Conservation (phyloP, 768 basidiomycete species). For the Gloeopeniophorella convolvens region DNA sequence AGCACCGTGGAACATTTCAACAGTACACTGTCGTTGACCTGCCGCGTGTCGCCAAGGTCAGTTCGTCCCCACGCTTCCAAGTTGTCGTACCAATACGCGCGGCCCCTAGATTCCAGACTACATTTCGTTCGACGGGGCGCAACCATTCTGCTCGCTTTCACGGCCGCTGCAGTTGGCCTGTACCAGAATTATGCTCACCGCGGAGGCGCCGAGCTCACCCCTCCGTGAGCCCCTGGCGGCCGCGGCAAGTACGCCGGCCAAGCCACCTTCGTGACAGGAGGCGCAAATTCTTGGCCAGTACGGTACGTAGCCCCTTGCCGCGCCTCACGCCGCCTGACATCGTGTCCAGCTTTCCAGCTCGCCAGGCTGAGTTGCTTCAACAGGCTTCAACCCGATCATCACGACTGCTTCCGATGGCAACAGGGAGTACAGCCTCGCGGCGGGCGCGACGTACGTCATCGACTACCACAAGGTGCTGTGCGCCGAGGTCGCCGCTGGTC, state of each 20-base stretch:
- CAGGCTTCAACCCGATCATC: conserved; percentile 20
- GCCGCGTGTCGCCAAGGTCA: conserved; percentile 18
- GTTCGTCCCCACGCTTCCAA: neutral
- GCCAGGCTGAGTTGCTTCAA: conserved; percentile 19
- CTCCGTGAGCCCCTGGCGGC: conserved; percentile 34
- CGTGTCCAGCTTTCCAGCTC: conserved; percentile 14
- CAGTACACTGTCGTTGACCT: conserved; percentile 21
- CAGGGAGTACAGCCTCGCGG: conserved; percentile 1
- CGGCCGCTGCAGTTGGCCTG: conserved; percentile 44
- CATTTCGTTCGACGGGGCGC: conserved; percentile 43
- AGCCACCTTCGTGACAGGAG: conserved; percentile 45
- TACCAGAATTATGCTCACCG: conserved; percentile 32
- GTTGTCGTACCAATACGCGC: too few relatives aligned
- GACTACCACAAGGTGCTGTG: conserved; percentile 16
- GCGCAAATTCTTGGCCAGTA: conserved; percentile 45
- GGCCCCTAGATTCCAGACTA: conserved; percentile 38
- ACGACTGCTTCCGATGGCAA: conserved; percentile 17
- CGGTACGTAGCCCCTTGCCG: conserved; percentile 28
- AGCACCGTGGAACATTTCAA: conserved; percentile 18
- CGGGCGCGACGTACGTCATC: conserved; percentile 20
- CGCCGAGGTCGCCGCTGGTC: neutral
- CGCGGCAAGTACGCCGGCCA: conserved; percentile 37
- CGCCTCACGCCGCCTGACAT: neutral
- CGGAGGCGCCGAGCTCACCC: conserved; percentile 34
- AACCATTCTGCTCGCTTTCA: conserved; percentile 43